Evolutionary conservation across 768 basidiomycete genomes (phyloP).

Genomic region (Russula ochroleuca): DNA sequence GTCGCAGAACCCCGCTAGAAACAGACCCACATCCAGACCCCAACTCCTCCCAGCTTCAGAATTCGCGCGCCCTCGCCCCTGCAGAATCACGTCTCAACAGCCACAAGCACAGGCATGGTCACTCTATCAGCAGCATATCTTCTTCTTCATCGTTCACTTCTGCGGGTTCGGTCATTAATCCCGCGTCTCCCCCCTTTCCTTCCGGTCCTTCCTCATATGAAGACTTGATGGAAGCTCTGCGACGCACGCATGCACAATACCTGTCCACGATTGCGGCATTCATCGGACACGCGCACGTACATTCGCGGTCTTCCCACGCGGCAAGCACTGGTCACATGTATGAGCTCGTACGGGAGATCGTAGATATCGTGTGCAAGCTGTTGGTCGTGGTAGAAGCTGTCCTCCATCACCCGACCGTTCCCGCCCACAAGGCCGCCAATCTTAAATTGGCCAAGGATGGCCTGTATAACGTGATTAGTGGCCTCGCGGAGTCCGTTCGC

Average conservation of each 20-base stretch:
- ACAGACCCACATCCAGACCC: conserved; percentile 38
- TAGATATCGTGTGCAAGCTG: conserved; percentile 89
- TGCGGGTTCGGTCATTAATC: conserved; percentile 46
- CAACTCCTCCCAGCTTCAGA: conserved; percentile 1
- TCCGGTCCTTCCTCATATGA: conserved; percentile 63
- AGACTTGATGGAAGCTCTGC: conserved; percentile 71
- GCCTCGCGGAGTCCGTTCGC: conserved; percentile 85
- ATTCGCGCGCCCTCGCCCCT: conserved; percentile 11
- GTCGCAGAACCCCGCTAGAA: conserved; percentile 36
- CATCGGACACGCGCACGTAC: conserved; percentile 94
- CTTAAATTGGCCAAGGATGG: conserved; percentile 72
- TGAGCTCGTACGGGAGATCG: conserved; percentile 90
- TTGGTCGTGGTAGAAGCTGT: conserved; percentile 90
- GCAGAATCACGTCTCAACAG: conserved; percentile 23
- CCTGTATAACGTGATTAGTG: conserved; percentile 78
- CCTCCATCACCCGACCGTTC: conserved; percentile 68
- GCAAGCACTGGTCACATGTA: conserved; percentile 92
- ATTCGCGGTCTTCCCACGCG: conserved; percentile 85
- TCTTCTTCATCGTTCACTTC: conserved; percentile 70
- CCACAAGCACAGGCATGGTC: conserved; percentile 29
- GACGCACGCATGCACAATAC: conserved; percentile 83
- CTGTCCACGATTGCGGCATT: conserved; percentile 95
- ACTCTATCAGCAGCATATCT: conserved; percentile 66
- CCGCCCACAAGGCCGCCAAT: conserved; percentile 54
- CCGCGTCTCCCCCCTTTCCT: conserved; percentile 56